phyloP scores from a whole-genome alignment of 2,329 filamentous ascomycete genomes.

The Xylaria sp. region DNA sequence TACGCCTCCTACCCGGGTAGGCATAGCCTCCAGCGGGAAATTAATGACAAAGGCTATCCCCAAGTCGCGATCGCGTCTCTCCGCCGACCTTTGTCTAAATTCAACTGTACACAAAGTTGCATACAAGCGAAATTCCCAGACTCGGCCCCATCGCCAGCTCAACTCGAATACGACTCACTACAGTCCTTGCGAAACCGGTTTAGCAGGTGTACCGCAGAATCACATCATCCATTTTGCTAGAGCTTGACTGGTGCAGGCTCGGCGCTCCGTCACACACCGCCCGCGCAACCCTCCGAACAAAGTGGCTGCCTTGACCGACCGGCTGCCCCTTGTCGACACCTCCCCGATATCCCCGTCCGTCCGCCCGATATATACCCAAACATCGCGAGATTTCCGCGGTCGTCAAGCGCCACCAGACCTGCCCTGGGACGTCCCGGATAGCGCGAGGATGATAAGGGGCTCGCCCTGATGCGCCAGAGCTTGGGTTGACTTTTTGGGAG shows the following conservation, averaged over 20 bases:
- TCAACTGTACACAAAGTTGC: slow-evolving; percentile 34
- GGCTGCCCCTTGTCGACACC: slow-evolving; percentile 28
- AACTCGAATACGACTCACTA: slow-evolving; percentile 17
- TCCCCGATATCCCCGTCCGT: slow-evolving; percentile 3
- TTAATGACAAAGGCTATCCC: slow-evolving; percentile 28
- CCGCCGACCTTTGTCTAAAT: slow-evolving; percentile 18
- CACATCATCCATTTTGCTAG: slow-evolving; percentile 11
- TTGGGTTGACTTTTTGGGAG: slow-evolving; percentile 32
- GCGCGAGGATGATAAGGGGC: slow-evolving; percentile 35
- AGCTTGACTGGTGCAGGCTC: slow-evolving; percentile 17
- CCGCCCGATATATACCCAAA: slow-evolving; percentile 10
- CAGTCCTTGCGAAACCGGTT: slow-evolving; percentile 5
- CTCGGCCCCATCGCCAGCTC: slow-evolving; percentile 33
- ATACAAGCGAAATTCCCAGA: slow-evolving; percentile 29
- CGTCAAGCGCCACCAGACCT: slow-evolving; percentile 12
- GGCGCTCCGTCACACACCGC: slow-evolving; percentile 18
- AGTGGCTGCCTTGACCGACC: slow-evolving; percentile 18
- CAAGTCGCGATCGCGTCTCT: slow-evolving; percentile 42
- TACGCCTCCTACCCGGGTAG: slow-evolving; percentile 18
- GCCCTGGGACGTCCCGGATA: slow-evolving; percentile 12
- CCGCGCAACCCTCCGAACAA: slow-evolving; percentile 5
- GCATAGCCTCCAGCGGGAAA: slow-evolving; percentile 27
- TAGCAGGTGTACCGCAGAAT: neutral
- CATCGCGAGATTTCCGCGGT: slow-evolving; percentile 11
- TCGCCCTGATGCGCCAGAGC: slow-evolving; percentile 36